Conservation (phyloP, 257 asterid genomes). For the Solanum bukasovii region DNA sequence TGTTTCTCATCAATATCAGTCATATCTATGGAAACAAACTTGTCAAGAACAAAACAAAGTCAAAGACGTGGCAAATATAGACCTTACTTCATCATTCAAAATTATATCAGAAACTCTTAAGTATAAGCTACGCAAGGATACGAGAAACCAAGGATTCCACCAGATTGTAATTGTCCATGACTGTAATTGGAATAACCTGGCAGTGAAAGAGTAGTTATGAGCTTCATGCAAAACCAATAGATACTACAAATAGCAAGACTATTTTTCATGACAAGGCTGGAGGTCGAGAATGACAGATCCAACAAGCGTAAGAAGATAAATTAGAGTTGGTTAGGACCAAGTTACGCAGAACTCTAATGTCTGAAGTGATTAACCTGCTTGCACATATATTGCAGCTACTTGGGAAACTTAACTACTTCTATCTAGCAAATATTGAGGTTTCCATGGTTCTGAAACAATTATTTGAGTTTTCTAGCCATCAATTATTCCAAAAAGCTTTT, state of each 20-base stretch:
- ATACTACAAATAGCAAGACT: neutral
- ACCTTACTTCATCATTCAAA: neutral
- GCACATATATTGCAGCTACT: neutral
- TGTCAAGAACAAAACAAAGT: constrained; percentile 26
- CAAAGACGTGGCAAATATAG: neutral
- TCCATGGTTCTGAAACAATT: neutral
- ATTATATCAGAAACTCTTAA: neutral
- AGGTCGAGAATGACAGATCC: neutral
- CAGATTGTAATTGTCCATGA: constrained; percentile 50
- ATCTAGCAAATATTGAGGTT: neutral
- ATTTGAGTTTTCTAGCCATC: neutral
- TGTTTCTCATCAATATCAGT: constrained; percentile 64
- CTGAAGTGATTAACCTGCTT: neutral
- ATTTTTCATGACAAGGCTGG: neutral
- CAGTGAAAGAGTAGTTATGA: constrained; percentile 9
- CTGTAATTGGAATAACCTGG: constrained; percentile 51
- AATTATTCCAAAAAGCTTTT: neutral
- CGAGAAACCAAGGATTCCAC: constrained; percentile 87
- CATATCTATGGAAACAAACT: constrained; percentile 39
- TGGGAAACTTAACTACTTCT: neutral
- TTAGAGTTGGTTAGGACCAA: neutral
- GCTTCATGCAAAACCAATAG: neutral
- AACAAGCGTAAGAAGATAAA: neutral
- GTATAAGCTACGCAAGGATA: constrained; percentile 43
- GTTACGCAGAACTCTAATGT: neutral